Evolutionary conservation across 371 early-diverging fungal species (phyloP), one percentile per base, ranked within the genome.

Genomic region (Mortierella sp.): DNA sequence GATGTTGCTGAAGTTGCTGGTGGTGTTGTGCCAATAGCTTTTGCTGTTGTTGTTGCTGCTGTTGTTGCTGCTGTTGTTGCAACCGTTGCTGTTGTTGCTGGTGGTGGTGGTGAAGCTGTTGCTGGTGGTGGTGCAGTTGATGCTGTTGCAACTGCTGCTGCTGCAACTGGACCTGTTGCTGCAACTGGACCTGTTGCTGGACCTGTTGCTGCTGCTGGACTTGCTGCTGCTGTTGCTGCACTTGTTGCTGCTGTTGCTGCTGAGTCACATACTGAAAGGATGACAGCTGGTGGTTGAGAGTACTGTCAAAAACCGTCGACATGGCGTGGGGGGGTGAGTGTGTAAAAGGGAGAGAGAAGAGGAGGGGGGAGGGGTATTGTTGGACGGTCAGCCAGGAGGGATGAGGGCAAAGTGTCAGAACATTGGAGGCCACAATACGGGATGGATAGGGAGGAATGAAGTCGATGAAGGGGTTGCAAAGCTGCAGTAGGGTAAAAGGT

Each of bases 301-400:
- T 16, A 13, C 74, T 50, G 53, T 81, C 81, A 53, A 81, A 59
- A 13, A 76, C 74, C 21, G 81, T 77, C 34, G 81, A 69, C 81
- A 81, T 94, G 90, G 76, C 92, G 92, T 79, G 50, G 50, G 46
- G 46, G 48, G 48, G 48, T 50, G 50, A 50, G 50, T 89, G 93
- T 11, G 94, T 76, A 16, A 90, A 61, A 34, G 40, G 43, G 57
- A 61, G 34, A 69, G n/a, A 61, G 37, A n/a, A 51, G 71, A 57
- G 16, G 64, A 46, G n/a, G 11, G 19, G 34, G 19, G 10, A n/a
- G 54, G 69, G 74, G 51, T 51, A 31, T 26, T 31, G 26, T 43
- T n/a, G 44, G 57, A 67, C 67, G 67, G 43, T 67, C 67, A 67
- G 67, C 67, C 67, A 34, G 67, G 67, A 67, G 67, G 67, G 72